Conservation (phyloP, 805 yeast genomes). For the Wickerhamomyces sydowiorum region DNA sequence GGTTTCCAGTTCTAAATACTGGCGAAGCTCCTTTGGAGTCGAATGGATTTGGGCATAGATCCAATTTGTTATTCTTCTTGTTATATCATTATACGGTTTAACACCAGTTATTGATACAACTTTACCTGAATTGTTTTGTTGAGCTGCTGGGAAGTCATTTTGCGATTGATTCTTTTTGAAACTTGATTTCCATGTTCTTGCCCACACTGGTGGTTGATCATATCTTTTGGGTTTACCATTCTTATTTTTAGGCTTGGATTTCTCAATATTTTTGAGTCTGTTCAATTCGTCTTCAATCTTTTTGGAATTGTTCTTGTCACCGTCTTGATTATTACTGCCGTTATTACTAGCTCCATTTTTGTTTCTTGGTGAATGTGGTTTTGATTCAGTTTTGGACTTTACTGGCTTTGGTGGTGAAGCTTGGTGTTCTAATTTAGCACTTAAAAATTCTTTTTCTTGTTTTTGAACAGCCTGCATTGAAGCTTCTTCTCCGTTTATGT, state of each 20-base stretch:
- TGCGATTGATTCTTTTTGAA: slow-evolving; percentile 23
- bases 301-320: slow-evolving; percentile 14
- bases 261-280: slow-evolving; percentile 15
- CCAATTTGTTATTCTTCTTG: slow-evolving; percentile 84
- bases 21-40: slow-evolving; percentile 44
- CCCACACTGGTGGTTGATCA: slow-evolving; percentile 74
- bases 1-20: slow-evolving; percentile 65
- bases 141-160: not conserved
- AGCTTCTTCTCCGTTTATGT: not conserved
- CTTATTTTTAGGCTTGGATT: slow-evolving; percentile 17
- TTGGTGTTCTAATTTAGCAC: too few species aligned
- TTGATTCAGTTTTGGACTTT: not conserved
- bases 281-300: slow-evolving; percentile 1
- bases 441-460: too few species aligned
- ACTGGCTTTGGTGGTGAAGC: not conserved
- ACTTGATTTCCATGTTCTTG: slow-evolving; percentile 61
- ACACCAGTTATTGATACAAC: slow-evolving; percentile 60
- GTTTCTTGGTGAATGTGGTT: not conserved
- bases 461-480: not conserved
- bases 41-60: slow-evolving; percentile 74
- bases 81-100: slow-evolving; percentile 73
- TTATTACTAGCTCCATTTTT: not conserved
- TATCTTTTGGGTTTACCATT: slow-evolving; percentile 54
- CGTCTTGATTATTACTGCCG: not conserved
- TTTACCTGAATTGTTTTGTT: not conserved